These are phyloP conservation scores for Micromonas commoda DNA, from an alignment of 139 green algal species.

Conservation along the genomic window DNA sequence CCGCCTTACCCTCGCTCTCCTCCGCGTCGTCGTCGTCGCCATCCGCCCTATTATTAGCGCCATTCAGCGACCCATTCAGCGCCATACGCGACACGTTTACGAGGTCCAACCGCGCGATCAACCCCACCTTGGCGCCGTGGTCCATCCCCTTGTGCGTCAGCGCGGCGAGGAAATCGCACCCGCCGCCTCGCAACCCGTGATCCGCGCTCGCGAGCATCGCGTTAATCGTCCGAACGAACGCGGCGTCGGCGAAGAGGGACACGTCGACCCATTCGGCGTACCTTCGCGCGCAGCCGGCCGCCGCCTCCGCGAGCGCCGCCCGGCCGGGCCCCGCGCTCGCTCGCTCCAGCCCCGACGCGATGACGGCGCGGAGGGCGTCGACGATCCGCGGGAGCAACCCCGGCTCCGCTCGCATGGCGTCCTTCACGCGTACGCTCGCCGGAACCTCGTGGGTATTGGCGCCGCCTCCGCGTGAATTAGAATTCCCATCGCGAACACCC, in stretches of 20 bases:
- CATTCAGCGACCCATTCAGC: too few species aligned
- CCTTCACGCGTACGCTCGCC: conserved; percentile 60
- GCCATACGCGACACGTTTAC: conserved; percentile 37
- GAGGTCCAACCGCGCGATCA: conserved; percentile 38
- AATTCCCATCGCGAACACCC: too few species aligned
- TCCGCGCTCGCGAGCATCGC: conserved; percentile 24
- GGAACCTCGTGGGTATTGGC: too few species aligned
- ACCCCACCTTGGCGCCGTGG: conserved; percentile 30
- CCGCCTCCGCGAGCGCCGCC: background rate
- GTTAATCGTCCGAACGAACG: conserved; percentile 40
- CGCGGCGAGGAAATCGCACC: conserved; percentile 33
- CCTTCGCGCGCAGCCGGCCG: conserved; percentile 7
- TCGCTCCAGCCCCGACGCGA: conserved; percentile 32
- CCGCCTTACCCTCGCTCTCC: background rate
- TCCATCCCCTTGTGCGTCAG: conserved; percentile 46
- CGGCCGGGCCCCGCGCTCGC: conserved; percentile 27
- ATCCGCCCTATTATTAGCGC: background rate
- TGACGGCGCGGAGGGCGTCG: conserved; percentile 60
- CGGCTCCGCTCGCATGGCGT: conserved; percentile 84
- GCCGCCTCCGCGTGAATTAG: too few species aligned
- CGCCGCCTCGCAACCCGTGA: conserved; percentile 6
- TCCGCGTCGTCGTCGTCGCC: background rate
- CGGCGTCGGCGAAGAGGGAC: conserved; percentile 57
- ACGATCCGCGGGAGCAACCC: conserved; percentile 57
- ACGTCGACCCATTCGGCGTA: conserved; percentile 96